phyloP scores from a whole-genome alignment of 352 stramenopile genomes.

The Globisporangium uncinulatum region DNA sequence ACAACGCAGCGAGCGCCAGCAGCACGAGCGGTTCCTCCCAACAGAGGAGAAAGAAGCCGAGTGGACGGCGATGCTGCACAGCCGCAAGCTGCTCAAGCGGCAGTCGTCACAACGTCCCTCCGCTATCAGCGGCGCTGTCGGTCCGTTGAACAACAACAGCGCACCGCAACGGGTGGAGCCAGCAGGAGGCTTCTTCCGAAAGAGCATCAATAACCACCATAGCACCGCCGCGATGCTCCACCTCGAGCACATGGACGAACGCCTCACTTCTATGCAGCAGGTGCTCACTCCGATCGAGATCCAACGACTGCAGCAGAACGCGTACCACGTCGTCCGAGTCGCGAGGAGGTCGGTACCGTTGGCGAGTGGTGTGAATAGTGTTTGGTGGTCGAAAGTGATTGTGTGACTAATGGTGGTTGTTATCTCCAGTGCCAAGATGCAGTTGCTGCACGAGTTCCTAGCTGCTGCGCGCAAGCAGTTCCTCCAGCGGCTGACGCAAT shows the following conservation, averaged over 20 bases:
- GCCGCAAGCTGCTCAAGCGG: slow-evolving; percentile 9
- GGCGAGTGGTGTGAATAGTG: neutral
- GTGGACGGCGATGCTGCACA: slow-evolving; percentile 12
- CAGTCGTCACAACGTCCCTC: neutral
- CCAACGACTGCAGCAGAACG: slow-evolving; percentile 56
- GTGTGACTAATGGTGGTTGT: neutral
- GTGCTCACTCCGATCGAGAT: slow-evolving; percentile 74
- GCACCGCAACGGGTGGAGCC: neutral
- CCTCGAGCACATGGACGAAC: slow-evolving; percentile 53
- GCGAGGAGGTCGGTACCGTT: slow-evolving; percentile 36
- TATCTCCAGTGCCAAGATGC: slow-evolving; percentile 46
- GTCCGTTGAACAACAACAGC: neutral
- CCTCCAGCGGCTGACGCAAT: slow-evolving; percentile 32
- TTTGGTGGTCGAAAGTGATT: neutral
- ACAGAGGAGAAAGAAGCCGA: slow-evolving; percentile 37
- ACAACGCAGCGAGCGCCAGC: slow-evolving; percentile 49
- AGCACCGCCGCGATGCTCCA: slow-evolving; percentile 20
- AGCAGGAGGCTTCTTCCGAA: neutral
- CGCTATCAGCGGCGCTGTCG: slow-evolving; percentile 3
- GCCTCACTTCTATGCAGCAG: slow-evolving; percentile 66
- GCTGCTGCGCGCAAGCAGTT: slow-evolving; percentile 32
- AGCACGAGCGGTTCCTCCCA: slow-evolving; percentile 20
- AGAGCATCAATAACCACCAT: neutral
- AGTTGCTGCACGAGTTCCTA: slow-evolving; percentile 46
- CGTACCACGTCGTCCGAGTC: slow-evolving; percentile 60